Evolutionary conservation across 2,329 filamentous ascomycete species (phyloP).

Genomic region (Lasiodiplodia hormozganensis): DNA sequence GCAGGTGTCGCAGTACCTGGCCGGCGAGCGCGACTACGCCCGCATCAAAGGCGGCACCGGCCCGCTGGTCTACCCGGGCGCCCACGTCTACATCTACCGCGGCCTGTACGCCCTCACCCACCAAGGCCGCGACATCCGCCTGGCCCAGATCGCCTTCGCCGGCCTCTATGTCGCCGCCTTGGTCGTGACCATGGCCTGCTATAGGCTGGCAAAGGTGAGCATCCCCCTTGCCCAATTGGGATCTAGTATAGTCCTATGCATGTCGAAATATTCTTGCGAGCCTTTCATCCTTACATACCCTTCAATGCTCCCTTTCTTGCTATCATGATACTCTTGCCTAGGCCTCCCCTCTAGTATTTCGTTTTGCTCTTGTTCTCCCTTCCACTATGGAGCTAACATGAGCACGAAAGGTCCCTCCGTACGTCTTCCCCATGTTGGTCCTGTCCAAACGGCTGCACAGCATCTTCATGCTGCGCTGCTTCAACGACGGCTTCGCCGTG

Average conservation of each 20-base stretch:
- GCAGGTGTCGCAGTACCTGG: constrained; percentile 79
- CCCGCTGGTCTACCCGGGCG: constrained; percentile 92
- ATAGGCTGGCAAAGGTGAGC: constrained; percentile 72
- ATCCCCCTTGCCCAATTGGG: neutral
- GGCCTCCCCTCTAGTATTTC: too few relatives aligned
- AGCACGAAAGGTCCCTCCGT: constrained; percentile 73
- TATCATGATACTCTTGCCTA: too few relatives aligned
- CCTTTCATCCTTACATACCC: too few relatives aligned
- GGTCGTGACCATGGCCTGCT: constrained; percentile 80
- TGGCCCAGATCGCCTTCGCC: constrained; percentile 86
- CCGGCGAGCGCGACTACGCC: constrained; percentile 88
- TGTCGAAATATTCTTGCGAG: neutral
- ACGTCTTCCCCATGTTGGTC: constrained; percentile 83
- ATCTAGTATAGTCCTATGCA: constrained; percentile 29
- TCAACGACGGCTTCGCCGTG: constrained; percentile 93
- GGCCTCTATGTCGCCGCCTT: constrained; percentile 79
- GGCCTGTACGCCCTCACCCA: constrained; percentile 79
- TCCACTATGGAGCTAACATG: neutral
- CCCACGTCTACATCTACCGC: constrained; percentile 91
- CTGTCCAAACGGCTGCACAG: constrained; percentile 93
- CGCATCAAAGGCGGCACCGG: constrained; percentile 87
- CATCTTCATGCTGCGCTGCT: constrained; percentile 88
- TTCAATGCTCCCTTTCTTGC: neutral
- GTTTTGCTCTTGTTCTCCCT: too few relatives aligned
- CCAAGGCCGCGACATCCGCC: constrained; percentile 74